A percentile compares a stretch with the other conserved stretches of the same genome.
Evolutionary conservation across 495 filamentous ascomycete species (phyloP).

Genomic region (Hypoxylon fuscum): DNA sequence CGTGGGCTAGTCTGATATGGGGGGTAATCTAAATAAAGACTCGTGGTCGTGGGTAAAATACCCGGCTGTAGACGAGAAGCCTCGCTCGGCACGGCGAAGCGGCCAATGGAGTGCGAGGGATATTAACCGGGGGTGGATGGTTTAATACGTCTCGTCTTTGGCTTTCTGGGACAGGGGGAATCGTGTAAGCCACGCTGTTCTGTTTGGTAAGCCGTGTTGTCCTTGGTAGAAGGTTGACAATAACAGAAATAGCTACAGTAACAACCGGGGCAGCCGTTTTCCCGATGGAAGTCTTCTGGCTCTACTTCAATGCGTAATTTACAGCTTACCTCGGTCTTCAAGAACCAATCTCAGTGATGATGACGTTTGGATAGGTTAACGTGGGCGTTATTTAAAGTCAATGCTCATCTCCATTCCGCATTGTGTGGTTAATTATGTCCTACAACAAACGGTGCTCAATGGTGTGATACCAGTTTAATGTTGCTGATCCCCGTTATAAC

Average conservation of each 20-base stretch:
- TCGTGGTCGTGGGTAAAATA: slow-evolving; percentile 34
- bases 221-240: neutral
- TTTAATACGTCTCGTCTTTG: slow-evolving; percentile 8
- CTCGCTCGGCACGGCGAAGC: slow-evolving; percentile 10
- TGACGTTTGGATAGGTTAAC: neutral
- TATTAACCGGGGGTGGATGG: slow-evolving; percentile 30
- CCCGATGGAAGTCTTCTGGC: slow-evolving; percentile 5
- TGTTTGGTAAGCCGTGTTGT: neutral
- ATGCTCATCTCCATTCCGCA: no score
- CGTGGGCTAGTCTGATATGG: slow-evolving; percentile 9
- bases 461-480: no score
- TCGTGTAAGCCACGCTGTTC: neutral
- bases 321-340: slow-evolving; percentile 1
- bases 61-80: slow-evolving; percentile 26
- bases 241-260: slow-evolving; percentile 2
- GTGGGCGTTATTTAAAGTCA: neutral
- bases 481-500: no score
- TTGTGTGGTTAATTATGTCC: no score
- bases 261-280: slow-evolving; percentile 21
- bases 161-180: neutral
- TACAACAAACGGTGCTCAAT: no score
- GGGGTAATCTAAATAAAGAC: slow-evolving; percentile 14
- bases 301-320: neutral
- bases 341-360: neutral
- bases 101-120: slow-evolving; percentile 19